Evolutionary conservation across 345 rosid genomes (phyloP), one percentile per base, ranked within the genome.

Genomic region (Psidium friedrichsthalianum): DNA sequence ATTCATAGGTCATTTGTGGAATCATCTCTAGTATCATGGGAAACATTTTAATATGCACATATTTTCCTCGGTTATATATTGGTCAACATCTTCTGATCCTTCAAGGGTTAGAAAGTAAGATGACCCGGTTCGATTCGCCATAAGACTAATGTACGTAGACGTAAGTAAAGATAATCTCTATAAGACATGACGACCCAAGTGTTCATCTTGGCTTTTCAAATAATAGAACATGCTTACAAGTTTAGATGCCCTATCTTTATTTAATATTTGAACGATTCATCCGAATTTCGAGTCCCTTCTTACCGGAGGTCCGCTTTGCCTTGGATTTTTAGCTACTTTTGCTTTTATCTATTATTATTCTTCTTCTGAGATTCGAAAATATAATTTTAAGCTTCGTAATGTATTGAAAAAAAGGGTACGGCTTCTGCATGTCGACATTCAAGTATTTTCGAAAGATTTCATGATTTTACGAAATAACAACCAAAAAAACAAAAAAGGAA

Each of bases 241-340:
- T 27, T 61, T 61, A 27, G 74, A 27, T 32, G 3, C 20, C 14
- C 5, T 8, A 5, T 27, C 74, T 61, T 6, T 27, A 61, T 14
- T 61, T 27, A 14, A 61, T 15, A 61, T 14, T 18, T 1, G 7
- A 18, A 59, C 16, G 7, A 13, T 59, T 13, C 32, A 27, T 27
- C 32, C 74, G 9, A 59, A 59, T 27, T 1, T 27, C 9, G 74
- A 61, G 40, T 8, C 11, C 74, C 74, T 13, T 14, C 74, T 61
- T 27, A 61, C 40, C 21, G 1, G n/a, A 11, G 36, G 18, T 6
- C 0, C 0, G 2, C 29, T 27, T 59, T 18, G 14, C 0, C 4
- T 11, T 18, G 69, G 69, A 57, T 1, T 12, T 58, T n/a, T 12
- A 3, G 8, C 1, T 61, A 14, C 74, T 61, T 15, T 29, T 3